A percentile compares a stretch with the other conserved stretches of the same genome.
Evolutionary conservation across 2,329 filamentous ascomycete species (phyloP).

Genomic region (Monosporascus sp.): DNA sequence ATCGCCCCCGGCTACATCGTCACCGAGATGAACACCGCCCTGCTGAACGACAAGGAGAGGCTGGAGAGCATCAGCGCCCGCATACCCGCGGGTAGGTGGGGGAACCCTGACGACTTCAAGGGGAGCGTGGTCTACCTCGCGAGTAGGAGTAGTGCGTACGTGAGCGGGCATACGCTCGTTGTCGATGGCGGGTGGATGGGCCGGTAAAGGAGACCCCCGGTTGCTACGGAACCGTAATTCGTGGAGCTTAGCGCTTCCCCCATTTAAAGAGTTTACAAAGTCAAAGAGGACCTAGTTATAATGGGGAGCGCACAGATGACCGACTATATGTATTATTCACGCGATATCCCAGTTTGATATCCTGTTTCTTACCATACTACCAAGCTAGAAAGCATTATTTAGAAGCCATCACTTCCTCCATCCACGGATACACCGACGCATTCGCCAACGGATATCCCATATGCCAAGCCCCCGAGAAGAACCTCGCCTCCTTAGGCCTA

Average conservation of each 20-base stretch:
- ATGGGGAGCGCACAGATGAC: too few species aligned
- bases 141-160: conserved; percentile 67
- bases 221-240: background rate
- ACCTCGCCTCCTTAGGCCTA: conserved; percentile 59
- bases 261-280: too few species aligned
- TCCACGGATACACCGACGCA: conserved; percentile 53
- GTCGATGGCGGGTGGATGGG: conserved; percentile 95
- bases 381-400: background rate
- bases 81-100: conserved; percentile 82
- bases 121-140: conserved; percentile 74
- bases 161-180: conserved; percentile 73
- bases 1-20: conserved; percentile 86
- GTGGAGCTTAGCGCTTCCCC: conserved; percentile 6
- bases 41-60: conserved; percentile 66
- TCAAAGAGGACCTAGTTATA: too few species aligned
- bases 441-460: conserved; percentile 65
- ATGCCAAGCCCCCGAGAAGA: conserved; percentile 56
- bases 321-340: too few species aligned
- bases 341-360: too few species aligned
- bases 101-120: conserved; percentile 78
- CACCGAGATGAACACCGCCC: conserved; percentile 87
- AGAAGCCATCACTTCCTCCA: conserved; percentile 48
- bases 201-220: conserved; percentile 42
- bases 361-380: too few species aligned
- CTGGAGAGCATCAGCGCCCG: conserved; percentile 69